A percentile compares a stretch with the other conserved stretches of the same genome.
phyloP scores from a whole-genome alignment of 2,329 filamentous ascomycete species.

The Fusarium nisikadoi region DNA sequence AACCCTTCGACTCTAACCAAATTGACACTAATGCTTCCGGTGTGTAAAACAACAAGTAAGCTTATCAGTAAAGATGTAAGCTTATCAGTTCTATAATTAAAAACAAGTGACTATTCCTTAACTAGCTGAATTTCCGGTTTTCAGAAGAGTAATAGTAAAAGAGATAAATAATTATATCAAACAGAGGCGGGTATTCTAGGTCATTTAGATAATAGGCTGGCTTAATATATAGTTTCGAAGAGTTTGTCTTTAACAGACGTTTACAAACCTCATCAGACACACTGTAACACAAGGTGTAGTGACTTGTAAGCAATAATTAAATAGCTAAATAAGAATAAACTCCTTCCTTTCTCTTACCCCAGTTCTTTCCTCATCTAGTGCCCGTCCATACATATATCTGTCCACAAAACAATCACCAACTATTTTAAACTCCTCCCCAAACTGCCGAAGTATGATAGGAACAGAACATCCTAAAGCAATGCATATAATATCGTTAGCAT shows the following conservation, averaged over 20 bases:
- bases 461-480: not conserved
- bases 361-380: not conserved
- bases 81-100: not conserved
- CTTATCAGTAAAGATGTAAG: not conserved
- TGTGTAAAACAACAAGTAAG: not conserved
- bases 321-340: not conserved
- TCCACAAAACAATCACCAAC: not conserved
- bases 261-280: too few relatives aligned
- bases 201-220: too few relatives aligned
- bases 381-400: not conserved
- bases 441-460: not conserved
- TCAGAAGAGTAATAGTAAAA: too few relatives aligned
- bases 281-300: too few relatives aligned
- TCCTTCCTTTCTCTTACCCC: not conserved
- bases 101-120: not conserved
- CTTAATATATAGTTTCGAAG: too few relatives aligned
- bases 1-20: not conserved
- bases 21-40: not conserved
- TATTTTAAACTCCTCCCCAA: not conserved
- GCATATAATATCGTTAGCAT: not conserved
- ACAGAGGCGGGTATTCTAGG: too few relatives aligned
- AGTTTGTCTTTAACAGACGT: too few relatives aligned
- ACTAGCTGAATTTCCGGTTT: too few relatives aligned
- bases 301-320: too few relatives aligned
- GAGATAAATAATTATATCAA: too few relatives aligned